Evolutionary conservation across 192 early-diverging fungal species (phyloP).

Genomic region (Dimargaris verticillata): DNA sequence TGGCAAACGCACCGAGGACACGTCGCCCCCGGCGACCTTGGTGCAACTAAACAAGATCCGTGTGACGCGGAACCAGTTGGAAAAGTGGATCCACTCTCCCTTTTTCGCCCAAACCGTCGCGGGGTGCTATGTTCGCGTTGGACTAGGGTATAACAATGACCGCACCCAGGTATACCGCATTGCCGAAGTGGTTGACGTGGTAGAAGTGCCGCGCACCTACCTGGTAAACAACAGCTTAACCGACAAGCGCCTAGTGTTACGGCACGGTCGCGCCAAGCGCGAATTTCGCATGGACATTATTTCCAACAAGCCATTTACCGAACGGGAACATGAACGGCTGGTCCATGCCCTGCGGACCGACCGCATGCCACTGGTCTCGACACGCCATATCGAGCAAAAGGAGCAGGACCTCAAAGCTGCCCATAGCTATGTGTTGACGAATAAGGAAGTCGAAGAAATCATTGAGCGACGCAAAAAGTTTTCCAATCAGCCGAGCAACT

Average conservation of each 20-base stretch:
- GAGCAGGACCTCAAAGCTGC: conserved; percentile 35
- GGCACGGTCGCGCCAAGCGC: conserved; percentile 50
- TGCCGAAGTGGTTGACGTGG: conserved; percentile 27
- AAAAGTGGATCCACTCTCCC: conserved; percentile 53
- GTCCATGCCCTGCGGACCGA: conserved; percentile 31
- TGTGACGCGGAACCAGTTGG: conserved; percentile 44
- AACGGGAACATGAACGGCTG: conserved; percentile 41
- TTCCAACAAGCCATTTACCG: conserved; percentile 51
- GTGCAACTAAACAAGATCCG: conserved; percentile 44
- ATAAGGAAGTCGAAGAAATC: conserved; percentile 45
- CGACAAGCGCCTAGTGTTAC: conserved; percentile 44
- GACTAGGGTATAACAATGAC: conserved; percentile 38
- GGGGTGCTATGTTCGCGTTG: conserved; percentile 52
- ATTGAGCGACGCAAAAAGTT: conserved; percentile 36
- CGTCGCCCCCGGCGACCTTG: conserved; percentile 25
- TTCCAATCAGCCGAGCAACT: conserved; percentile 17
- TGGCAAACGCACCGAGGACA: conserved; percentile 14
- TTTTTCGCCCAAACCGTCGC: conserved; percentile 48
- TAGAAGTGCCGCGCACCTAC: conserved; percentile 32
- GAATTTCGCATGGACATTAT: conserved; percentile 59
- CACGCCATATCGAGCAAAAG: conserved; percentile 35
- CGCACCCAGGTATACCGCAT: conserved; percentile 41
- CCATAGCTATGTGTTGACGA: conserved; percentile 37
- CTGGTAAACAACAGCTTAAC: conserved; percentile 39
- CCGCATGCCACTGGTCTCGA: conserved; percentile 25